Evolutionary conservation across 176 grass and related monocot genomes (phyloP), one percentile per base, ranked within the genome.

Genomic region (Bolboschoenus planiculmis): DNA sequence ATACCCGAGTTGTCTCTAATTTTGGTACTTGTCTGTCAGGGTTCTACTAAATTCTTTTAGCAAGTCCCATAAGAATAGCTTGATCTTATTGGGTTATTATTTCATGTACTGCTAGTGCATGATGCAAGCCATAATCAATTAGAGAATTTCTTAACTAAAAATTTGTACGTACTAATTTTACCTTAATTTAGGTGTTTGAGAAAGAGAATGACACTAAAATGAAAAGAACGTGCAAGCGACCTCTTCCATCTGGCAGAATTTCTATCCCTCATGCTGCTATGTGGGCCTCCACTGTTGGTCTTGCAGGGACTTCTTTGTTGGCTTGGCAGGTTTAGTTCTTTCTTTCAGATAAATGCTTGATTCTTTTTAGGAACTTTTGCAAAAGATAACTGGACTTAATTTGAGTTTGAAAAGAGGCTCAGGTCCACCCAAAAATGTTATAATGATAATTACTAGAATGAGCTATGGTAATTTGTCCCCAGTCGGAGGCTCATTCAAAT

Each of bases 121-220:
- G 50, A 29, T 56, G 51, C 11, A 60, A 16, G n/a, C 56, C 16
- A 75, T 75, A 37, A 37, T 59, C 37, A 61, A 60, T 80, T 80
- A 39, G 9, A 53, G 11, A 80, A 51, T 20, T 50, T 76, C 20
- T 60, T 57, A 7, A 80, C 10, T 15, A 80, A 80, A n/a, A 80
- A 7, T 37, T 24, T 59, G 1, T 11, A 13, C 42, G 10, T 63
- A 64, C 10, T 82, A 18, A 29, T 82, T 65, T 24, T 50, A 76
- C 21, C 9, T 4, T 80, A 31, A 57, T 29, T 21, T 82, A 90
- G 88, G 72, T 97, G 16, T 94, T 97, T 21, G 95, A 97, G 84
- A 85, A 92, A 93, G 89, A 94, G 67, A 94, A 97, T 84, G 95
- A 97, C 78, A 75, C 89, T 84, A 91, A 94, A 79, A 97, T 97